phyloP scores from a whole-genome alignment of 2,329 filamentous ascomycete species.

The Colletotrichum tabaci region DNA sequence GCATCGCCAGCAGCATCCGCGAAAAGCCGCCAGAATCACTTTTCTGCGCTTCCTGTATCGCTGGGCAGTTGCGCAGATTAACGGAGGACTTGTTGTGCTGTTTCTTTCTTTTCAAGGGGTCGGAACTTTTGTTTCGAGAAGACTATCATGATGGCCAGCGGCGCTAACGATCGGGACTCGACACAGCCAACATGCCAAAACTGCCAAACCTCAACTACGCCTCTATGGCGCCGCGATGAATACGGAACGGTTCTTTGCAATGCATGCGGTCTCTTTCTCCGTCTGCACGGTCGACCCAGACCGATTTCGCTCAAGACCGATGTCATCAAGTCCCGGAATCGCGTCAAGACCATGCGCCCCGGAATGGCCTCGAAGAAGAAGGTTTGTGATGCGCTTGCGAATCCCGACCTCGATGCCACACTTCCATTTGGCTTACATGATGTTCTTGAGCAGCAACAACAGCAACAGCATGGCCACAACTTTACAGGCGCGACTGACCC shows the following conservation, averaged over 20 bases:
- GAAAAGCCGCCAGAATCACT: not conserved
- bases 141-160: conserved; percentile 65
- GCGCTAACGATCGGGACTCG: conserved; percentile 70
- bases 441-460: conserved; percentile 41
- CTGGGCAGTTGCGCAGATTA: no score
- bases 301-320: conserved; percentile 98
- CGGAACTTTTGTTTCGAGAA: not conserved
- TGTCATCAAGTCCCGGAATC: conserved; percentile 99
- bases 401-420: not conserved
- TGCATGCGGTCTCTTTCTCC: conserved; percentile 96
- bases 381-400: conserved; percentile 63
- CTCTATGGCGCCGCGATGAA: conserved; percentile 97
- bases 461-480: conserved; percentile 55
- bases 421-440: conserved; percentile 7
- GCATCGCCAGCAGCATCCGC: conserved; percentile 14
- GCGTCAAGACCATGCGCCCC: conserved; percentile 88
- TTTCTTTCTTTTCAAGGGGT: not conserved
- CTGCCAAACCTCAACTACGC: conserved; percentile 94
- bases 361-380: conserved; percentile 88
- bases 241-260: conserved; percentile 97
- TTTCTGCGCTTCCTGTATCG: not conserved
- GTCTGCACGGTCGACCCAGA: conserved; percentile 82
- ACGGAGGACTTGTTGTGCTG: not conserved
- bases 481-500: conserved; percentile 59
- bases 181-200: conserved; percentile 97